Evolutionary conservation across 495 filamentous ascomycete species (phyloP), one percentile per base, ranked within the genome.

Genomic region (Neurospora sp.): DNA sequence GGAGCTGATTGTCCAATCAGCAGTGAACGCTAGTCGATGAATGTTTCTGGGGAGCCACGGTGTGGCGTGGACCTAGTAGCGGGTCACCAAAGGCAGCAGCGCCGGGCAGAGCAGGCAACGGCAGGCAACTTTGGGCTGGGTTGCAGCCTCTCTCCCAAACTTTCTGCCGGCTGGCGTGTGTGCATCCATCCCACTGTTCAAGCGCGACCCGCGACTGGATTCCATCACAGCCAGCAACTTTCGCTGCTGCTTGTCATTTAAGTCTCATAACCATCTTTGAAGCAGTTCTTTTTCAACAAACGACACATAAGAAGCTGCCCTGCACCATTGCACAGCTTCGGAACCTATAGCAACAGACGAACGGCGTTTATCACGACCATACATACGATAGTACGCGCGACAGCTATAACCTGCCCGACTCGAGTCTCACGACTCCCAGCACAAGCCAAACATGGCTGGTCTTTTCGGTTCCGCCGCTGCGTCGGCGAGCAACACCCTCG

Each of bases 401-500:
- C 53, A 65, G 27, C 53, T 65, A 16, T 37, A 65, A 35, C 3
- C 7, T 65, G 53, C 53, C 53, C 53, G 31, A 35, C 53, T 65
- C 53, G 53, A 65, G 53, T 65, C 53, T 65, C 53, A 65, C 53
- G 27, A 65, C 53, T 65, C 53, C 53, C 53, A 65, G 1, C 53
- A 37, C 53, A 65, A 65, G 53, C 53, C 53, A 40, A 69, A 73
- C 27, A 92, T 93, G 90, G 83, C 89, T 22, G 84, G 85, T 61
- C 88, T 97, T 78, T 97, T 96, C 81, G 89, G 89, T 75, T 75
- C 78, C 70, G 69, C 77, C 40, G 77, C 88, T 70, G 84, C 87
- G 7, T 38, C 78, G 39, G 78, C 87, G 68, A 87, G 87, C 71
- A 91, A 92, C 75, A 96, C 94, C 14, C 89, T 93, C 8, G 96